Evolutionary conservation across 1,139 yeast species (phyloP).

Genomic region (Citeromyces siamensis): DNA sequence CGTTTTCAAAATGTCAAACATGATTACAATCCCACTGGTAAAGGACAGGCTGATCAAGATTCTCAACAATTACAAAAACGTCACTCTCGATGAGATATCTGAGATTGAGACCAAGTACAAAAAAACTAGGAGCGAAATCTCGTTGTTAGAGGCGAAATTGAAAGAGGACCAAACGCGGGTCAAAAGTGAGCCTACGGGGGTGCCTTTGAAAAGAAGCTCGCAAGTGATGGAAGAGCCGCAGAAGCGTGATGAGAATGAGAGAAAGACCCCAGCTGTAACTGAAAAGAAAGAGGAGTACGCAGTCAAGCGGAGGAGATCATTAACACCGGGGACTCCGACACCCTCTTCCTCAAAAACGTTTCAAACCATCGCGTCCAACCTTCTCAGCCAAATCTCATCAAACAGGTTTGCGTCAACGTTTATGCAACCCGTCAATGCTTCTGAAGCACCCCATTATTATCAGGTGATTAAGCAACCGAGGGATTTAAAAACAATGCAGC

Average conservation of each 20-base stretch:
- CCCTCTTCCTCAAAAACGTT: constrained; percentile 30
- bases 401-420: constrained; percentile 70
- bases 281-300: neutral
- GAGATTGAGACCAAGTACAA: constrained; percentile 16
- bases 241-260: neutral
- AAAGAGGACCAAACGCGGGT: neutral
- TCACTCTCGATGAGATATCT: constrained; percentile 17
- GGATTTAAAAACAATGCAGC: constrained; percentile 52
- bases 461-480: constrained; percentile 50
- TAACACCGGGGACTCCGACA: neutral
- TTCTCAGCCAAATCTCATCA: constrained; percentile 53
- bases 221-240: constrained; percentile 10
- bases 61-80: constrained; percentile 17
- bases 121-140: constrained; percentile 14
- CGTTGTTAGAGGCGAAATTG: constrained; percentile 10
- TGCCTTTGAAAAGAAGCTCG: neutral
- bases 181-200: neutral
- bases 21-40: constrained; percentile 16
- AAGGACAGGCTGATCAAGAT: constrained; percentile 19
- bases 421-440: constrained; percentile 51
- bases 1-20: constrained; percentile 16
- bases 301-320: neutral
- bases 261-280: neutral
- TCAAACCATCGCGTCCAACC: constrained; percentile 42
- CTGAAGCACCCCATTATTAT: constrained; percentile 61